These are phyloP conservation scores for Ascochyta viciae-villosae DNA, from an alignment of 2,329 filamentous ascomycete genomes.

Conservation along the genomic window DNA sequence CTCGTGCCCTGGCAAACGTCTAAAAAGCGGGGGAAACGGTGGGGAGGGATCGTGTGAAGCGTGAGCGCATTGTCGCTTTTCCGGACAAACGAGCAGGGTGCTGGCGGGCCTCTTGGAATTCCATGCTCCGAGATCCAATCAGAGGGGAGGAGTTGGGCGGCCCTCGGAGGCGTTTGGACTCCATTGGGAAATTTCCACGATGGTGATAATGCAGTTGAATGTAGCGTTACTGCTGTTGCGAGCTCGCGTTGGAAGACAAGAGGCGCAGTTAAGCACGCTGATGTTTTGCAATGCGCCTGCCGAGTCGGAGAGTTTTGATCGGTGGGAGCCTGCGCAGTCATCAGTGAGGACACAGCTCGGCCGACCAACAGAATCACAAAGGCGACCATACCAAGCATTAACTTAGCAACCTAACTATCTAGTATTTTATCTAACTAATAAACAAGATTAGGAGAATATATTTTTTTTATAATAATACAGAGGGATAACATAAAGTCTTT, in stretches of 20 bases:
- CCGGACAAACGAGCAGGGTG: background rate
- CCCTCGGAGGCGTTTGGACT: background rate
- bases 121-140: constrained; percentile 12
- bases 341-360: no score
- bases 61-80: background rate
- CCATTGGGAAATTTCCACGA: constrained; percentile 19
- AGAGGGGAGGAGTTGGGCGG: background rate
- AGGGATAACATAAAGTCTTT: no score
- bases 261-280: background rate
- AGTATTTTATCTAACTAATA: no score
- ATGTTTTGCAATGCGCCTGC: background rate
- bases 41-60: background rate
- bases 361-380: no score
- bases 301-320: background rate
- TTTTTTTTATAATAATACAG: no score
- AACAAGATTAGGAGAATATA: no score
- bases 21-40: constrained; percentile 12
- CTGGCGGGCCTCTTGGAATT: constrained; percentile 11
- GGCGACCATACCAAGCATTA: no score
- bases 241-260: background rate
- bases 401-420: no score
- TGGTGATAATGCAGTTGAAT: background rate
- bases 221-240: background rate
- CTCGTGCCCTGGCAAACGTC: background rate
- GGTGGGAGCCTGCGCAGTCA: background rate